Conservation (phyloP, 2,329 filamentous ascomycete genomes). For the Microascus cirrosus region DNA sequence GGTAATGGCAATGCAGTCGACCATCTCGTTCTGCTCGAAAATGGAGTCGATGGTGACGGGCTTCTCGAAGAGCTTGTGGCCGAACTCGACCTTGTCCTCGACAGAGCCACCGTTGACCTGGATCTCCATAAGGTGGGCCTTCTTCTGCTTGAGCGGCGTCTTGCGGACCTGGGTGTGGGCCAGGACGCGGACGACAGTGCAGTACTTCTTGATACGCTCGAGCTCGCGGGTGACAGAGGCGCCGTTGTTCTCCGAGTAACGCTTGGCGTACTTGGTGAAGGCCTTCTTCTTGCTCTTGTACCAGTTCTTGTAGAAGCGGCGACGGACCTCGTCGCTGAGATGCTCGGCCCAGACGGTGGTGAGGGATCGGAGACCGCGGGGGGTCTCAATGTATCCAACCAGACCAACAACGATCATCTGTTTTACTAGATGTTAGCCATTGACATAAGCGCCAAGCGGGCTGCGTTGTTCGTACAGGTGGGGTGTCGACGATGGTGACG, state of each 20-base stretch:
- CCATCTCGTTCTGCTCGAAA: slow-evolving; percentile 99
- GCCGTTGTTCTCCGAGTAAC: slow-evolving; percentile 90
- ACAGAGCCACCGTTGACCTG: slow-evolving; percentile 97
- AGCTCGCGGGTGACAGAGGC: slow-evolving; percentile 90
- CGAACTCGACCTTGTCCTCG: slow-evolving; percentile 95
- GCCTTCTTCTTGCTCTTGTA: slow-evolving; percentile 99
- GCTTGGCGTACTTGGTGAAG: slow-evolving; percentile 99
- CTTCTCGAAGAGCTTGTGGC: slow-evolving; percentile 97
- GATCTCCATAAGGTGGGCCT: slow-evolving; percentile 99
- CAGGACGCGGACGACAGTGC: slow-evolving; percentile 96
- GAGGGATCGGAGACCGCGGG: slow-evolving; percentile 96
- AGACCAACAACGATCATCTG: slow-evolving; percentile 99
- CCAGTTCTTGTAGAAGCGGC: slow-evolving; percentile 99
- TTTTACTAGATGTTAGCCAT: slow-evolving; percentile 52
- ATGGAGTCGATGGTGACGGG: slow-evolving; percentile 82
- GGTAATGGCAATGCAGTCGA: slow-evolving; percentile 98
- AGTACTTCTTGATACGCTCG: slow-evolving; percentile 99
- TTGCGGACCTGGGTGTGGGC: slow-evolving; percentile 99
- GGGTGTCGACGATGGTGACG: slow-evolving; percentile 79
- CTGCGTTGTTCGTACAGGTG: slow-evolving; percentile 86
- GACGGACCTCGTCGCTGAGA: slow-evolving; percentile 95
- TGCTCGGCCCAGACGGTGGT: slow-evolving; percentile 99
- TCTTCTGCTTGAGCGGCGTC: slow-evolving; percentile 99
- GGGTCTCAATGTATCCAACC: slow-evolving; percentile 99
- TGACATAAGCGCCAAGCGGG: slow-evolving; percentile 64